A percentile compares a stretch with the other conserved stretches of the same genome.
These are phyloP conservation scores for Xylariaceae sp. DNA, from an alignment of 2,329 filamentous ascomycete species.

Conservation along the genomic window DNA sequence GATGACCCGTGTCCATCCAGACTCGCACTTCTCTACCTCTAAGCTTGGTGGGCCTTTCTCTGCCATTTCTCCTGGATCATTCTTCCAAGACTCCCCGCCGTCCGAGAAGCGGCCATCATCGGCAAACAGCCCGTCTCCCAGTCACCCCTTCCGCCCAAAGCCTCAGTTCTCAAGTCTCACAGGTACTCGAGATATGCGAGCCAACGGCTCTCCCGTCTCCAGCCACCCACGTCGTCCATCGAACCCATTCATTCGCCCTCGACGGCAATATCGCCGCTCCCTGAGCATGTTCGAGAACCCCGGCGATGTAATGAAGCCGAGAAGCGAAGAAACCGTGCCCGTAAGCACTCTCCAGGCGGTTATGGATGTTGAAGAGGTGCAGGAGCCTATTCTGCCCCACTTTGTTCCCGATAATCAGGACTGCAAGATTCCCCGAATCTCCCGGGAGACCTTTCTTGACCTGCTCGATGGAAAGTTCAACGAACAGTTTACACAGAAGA, in stretches of 20 bases:
- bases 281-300: conserved; percentile 97
- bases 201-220: conserved; percentile 71
- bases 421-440: conserved; percentile 85
- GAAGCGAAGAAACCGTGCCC: conserved; percentile 54
- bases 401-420: conserved; percentile 75
- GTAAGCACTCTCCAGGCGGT: conserved; percentile 64
- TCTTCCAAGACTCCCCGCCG: conserved; percentile 75
- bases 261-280: conserved; percentile 86
- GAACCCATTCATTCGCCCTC: conserved; percentile 68
- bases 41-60: conserved; percentile 29
- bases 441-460: conserved; percentile 74
- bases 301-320: conserved; percentile 79
- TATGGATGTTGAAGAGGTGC: conserved; percentile 76
- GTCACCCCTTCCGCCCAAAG: conserved; percentile 58
- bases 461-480: conserved; percentile 82
- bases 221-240: conserved; percentile 67
- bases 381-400: conserved; percentile 74
- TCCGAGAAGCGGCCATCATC: conserved; percentile 62
- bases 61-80: conserved; percentile 68
- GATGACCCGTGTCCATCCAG: conserved; percentile 54
- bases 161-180: conserved; percentile 60
- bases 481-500: conserved; percentile 70
- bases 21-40: conserved; percentile 68
- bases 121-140: conserved; percentile 54
- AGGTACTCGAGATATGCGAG: conserved; percentile 46